Evolutionary conservation across 768 basidiomycete species (phyloP).

Genomic region (Lenzites betulinus): DNA sequence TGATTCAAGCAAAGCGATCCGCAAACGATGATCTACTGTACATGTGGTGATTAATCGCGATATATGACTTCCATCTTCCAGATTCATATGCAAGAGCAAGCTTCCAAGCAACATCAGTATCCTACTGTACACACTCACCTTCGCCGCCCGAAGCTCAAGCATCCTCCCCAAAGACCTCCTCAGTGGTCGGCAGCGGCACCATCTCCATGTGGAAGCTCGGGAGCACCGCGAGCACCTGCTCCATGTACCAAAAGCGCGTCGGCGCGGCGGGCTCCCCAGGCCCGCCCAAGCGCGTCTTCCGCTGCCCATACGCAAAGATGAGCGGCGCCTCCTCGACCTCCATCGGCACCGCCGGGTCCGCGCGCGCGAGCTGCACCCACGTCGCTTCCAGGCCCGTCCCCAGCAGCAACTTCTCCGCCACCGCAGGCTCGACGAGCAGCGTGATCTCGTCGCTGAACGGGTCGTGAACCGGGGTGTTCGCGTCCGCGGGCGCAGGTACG

Average conservation of each 20-base stretch:
- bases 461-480: constrained; percentile 41
- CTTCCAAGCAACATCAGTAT: too few relatives aligned
- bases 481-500: constrained; percentile 1
- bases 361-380: constrained; percentile 67
- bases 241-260: constrained; percentile 58
- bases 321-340: constrained; percentile 4
- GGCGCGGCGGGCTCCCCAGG: constrained; percentile 26
- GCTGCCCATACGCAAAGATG: constrained; percentile 10
- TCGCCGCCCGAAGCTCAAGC: too few relatives aligned
- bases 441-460: constrained; percentile 60
- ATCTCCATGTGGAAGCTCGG: constrained; percentile 53
- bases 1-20: too few relatives aligned
- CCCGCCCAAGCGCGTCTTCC: constrained; percentile 32
- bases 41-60: too few relatives aligned
- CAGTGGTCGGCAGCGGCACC: constrained; percentile 19
- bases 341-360: constrained; percentile 24
- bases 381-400: constrained; percentile 67
- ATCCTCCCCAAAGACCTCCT: constrained; percentile 13
- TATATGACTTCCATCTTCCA: too few relatives aligned
- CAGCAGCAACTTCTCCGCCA: constrained; percentile 43
- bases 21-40: too few relatives aligned
- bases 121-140: too few relatives aligned
- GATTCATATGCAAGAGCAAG: too few relatives aligned
- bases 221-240: constrained; percentile 52
- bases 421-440: constrained; percentile 52